Conservation (phyloP, 306 rosid species). For the Inga laurina region DNA sequence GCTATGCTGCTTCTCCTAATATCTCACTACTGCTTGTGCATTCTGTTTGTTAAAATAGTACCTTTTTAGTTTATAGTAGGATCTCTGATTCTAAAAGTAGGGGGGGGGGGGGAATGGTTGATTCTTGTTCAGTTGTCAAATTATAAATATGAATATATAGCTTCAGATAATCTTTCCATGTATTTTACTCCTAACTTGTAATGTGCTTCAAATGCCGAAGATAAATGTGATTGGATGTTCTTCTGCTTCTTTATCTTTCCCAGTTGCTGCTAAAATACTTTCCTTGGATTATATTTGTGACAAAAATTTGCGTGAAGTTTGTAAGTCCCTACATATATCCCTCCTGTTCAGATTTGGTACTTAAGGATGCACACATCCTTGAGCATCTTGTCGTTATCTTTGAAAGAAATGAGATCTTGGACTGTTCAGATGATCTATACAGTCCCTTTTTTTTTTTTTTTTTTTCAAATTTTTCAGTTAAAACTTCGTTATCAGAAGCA, state of each 20-base stretch:
- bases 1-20: neutral
- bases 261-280: neutral
- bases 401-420: neutral
- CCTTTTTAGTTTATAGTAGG: neutral
- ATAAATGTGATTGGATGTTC: neutral
- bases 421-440: neutral
- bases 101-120: neutral
- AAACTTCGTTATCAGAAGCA: no score
- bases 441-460: neutral
- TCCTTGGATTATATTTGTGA: neutral
- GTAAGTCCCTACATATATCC: neutral
- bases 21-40: neutral
- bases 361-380: neutral
- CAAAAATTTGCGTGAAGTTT: neutral
- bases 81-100: neutral
- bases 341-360: neutral
- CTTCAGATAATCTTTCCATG: neutral
- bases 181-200: neutral
- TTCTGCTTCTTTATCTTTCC: neutral
- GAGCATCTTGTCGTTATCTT: neutral
- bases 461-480: neutral
- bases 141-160: neutral
- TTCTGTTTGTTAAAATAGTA: neutral
- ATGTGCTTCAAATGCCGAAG: neutral
- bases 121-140: neutral